phyloP scores from a whole-genome alignment of 1,284 basidiomycete species.

The Stygiomarasmius scandens region DNA sequence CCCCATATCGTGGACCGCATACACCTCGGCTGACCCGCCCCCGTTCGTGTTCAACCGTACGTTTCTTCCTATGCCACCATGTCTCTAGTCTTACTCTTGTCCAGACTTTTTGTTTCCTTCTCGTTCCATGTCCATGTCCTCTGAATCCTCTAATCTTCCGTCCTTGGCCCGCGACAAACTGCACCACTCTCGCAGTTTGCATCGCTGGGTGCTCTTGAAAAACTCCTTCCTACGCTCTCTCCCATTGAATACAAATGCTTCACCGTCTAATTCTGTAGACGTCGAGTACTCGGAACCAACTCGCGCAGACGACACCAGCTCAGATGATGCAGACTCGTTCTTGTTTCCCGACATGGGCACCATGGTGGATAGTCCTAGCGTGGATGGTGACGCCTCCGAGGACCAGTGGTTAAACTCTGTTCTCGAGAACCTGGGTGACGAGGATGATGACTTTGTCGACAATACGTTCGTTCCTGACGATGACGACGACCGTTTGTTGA shows the following conservation, averaged over 20 bases:
- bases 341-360: constrained; percentile 76
- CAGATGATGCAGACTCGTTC: constrained; percentile 62
- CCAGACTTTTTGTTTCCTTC: constrained; percentile 1
- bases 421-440: constrained; percentile 67
- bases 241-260: constrained; percentile 34
- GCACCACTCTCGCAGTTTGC: constrained; percentile 70
- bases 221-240: constrained; percentile 68
- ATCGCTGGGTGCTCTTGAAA: constrained; percentile 85
- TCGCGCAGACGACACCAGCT: constrained; percentile 39
- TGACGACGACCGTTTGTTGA: constrained; percentile 58
- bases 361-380: constrained; percentile 42
- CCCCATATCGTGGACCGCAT: constrained; percentile 84
- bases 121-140: constrained; percentile 40
- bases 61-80: constrained; percentile 15
- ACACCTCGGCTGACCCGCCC: constrained; percentile 51
- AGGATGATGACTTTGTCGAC: constrained; percentile 50
- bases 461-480: constrained; percentile 38
- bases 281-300: neutral
- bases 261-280: constrained; percentile 16
- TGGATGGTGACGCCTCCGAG: constrained; percentile 55
- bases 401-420: constrained; percentile 79
- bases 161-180: constrained; percentile 75
- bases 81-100: neutral
- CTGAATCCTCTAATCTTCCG: constrained; percentile 52
- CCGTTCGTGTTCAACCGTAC: constrained; percentile 22